A percentile compares a stretch with the other conserved stretches of the same genome.
Evolutionary conservation across 2,329 filamentous ascomycete species (phyloP).

Genomic region (Colletotrichum sp.): DNA sequence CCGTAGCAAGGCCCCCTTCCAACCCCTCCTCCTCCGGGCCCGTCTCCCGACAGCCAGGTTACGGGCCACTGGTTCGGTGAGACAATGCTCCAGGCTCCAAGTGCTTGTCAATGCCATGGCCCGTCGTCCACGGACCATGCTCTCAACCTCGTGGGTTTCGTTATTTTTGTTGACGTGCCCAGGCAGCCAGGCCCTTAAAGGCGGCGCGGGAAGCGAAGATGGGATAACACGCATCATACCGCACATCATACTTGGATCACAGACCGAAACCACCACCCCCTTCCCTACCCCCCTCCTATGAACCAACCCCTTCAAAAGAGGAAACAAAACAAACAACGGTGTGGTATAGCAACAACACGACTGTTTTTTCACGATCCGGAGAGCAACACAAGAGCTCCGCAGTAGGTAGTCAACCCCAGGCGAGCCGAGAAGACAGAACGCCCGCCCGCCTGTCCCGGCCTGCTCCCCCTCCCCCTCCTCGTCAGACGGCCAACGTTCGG

Average conservation of each 20-base stretch:
- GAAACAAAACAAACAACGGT: constrained; percentile 1
- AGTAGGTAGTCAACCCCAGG: background rate
- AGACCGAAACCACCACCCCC: background rate
- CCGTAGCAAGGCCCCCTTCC: background rate
- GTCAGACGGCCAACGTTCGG: constrained; percentile 13
- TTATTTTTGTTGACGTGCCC: background rate
- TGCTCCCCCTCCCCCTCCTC: background rate
- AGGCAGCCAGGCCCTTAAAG: background rate
- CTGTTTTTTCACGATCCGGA: background rate
- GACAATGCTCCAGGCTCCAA: background rate
- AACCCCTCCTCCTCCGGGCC: background rate
- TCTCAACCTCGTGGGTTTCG: background rate
- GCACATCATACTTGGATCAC: background rate
- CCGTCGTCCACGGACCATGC: constrained; percentile 1
- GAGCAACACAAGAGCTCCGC: background rate
- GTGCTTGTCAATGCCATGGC: background rate
- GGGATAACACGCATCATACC: background rate
- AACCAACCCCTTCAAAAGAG: background rate
- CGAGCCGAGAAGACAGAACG: background rate
- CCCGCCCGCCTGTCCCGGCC: background rate
- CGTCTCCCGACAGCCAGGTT: background rate
- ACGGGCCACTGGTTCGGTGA: background rate
- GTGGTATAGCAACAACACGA: background rate
- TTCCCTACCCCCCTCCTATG: background rate
- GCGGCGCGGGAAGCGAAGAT: background rate